phyloP scores from a whole-genome alignment of 2,329 filamentous ascomycete species.

The Fonsecaea multimorphosa region DNA sequence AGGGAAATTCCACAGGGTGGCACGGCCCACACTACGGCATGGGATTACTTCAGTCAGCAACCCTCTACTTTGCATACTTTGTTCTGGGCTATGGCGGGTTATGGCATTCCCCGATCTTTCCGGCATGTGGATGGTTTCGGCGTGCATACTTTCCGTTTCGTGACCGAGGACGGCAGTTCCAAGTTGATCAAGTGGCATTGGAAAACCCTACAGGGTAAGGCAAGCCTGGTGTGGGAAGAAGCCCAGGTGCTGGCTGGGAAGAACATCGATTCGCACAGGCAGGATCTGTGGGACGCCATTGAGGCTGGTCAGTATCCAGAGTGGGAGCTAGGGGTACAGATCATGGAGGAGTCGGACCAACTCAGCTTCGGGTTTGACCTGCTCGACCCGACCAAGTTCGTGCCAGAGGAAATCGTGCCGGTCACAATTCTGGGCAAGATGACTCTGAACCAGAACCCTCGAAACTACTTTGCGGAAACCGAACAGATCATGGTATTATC shows the following conservation, averaged over 20 bases:
- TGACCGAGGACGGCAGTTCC: slow-evolving; percentile 2
- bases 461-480: slow-evolving; percentile 11
- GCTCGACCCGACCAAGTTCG: slow-evolving; percentile 12
- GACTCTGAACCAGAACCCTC: slow-evolving; percentile 14
- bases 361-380: slow-evolving; percentile 10
- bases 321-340: slow-evolving; percentile 10
- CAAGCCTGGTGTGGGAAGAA: slow-evolving; percentile 15
- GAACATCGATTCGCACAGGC: slow-evolving; percentile 6
- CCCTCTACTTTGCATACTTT: slow-evolving; percentile 10
- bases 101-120: slow-evolving; percentile 11
- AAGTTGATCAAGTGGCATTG: slow-evolving; percentile 13
- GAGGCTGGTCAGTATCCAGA: slow-evolving; percentile 11
- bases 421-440: slow-evolving; percentile 4
- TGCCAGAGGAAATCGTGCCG: slow-evolving; percentile 12
- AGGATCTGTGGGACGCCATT: slow-evolving; percentile 8
- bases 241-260: slow-evolving; percentile 10
- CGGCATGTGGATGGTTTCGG: slow-evolving; percentile 13
- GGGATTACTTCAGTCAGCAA: slow-evolving; percentile 13
- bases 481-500: slow-evolving; percentile 13
- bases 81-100: slow-evolving; percentile 13
- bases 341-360: slow-evolving; percentile 7
- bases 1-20: slow-evolving; percentile 11
- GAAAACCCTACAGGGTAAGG: slow-evolving; percentile 12
- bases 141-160: slow-evolving; percentile 5
- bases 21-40: slow-evolving; percentile 6